Conservation (phyloP, 2,329 filamentous ascomycete genomes). For the Neofusicoccum ribis region DNA sequence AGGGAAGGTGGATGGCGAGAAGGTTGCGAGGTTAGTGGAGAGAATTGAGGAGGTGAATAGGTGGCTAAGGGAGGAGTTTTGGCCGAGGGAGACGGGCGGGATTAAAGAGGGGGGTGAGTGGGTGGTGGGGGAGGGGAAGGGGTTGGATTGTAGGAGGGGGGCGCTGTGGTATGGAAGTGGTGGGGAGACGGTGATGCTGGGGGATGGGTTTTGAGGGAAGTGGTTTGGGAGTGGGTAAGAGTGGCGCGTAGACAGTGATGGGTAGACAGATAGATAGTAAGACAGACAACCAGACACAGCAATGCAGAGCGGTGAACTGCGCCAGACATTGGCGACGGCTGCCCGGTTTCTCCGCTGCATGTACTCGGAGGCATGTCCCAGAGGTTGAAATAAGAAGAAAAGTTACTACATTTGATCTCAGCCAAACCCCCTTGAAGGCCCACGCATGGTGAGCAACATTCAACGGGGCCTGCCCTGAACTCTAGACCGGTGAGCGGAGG, state of each 20-base stretch:
- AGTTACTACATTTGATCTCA: too few species aligned
- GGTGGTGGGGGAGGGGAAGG: constrained; percentile 83
- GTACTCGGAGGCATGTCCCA: too few species aligned
- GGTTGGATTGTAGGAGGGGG: constrained; percentile 74
- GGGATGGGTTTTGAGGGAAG: constrained; percentile 49
- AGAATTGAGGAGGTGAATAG: constrained; percentile 75
- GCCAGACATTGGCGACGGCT: too few species aligned
- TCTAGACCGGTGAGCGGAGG: too few species aligned
- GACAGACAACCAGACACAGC: too few species aligned
- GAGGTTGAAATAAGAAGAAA: too few species aligned
- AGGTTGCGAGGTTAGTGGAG: constrained; percentile 65
- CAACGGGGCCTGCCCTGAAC: too few species aligned
- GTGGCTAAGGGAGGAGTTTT: constrained; percentile 71
- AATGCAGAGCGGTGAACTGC: too few species aligned
- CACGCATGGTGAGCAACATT: too few species aligned
- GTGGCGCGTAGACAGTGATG: neutral
- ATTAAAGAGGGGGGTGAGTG: constrained; percentile 66
- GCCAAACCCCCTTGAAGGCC: too few species aligned
- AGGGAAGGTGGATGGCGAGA: constrained; percentile 47
- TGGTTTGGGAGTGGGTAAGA: neutral
- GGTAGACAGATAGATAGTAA: too few species aligned
- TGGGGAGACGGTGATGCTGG: constrained; percentile 65
- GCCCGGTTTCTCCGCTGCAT: too few species aligned
- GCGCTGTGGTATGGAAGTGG: constrained; percentile 80
- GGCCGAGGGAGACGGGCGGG: constrained; percentile 55